Evolutionary conservation across 2,329 filamentous ascomycete species (phyloP), one percentile per base, ranked within the genome.

Genomic region (Metarhizium guizhouense): DNA sequence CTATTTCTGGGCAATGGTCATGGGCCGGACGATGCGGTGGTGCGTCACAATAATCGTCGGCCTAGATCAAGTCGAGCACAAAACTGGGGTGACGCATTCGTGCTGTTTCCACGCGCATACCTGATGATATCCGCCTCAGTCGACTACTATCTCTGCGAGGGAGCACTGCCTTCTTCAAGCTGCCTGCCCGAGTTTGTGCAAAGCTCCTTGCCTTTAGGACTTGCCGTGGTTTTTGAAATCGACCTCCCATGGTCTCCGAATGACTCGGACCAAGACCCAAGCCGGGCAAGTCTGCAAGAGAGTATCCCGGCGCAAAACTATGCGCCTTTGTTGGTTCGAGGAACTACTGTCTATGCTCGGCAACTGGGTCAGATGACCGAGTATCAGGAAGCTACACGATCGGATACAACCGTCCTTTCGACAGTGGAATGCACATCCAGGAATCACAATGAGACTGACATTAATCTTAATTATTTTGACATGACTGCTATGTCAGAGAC

Each of bases 81-180:
- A 45, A 52, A 25, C 20, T 52, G 51, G 51, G 20, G 32, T 16
- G 51, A 52, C 18, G 51, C 36, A 5, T 52, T 52, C 20, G 42
- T 52, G 29, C 34, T n/a, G 6, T 52, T 40, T 43, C 51, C 51
- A 16, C 51, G 40, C 18, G 51, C 51, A 16, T 52, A 52, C 25
- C 51, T 52, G 16, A 43, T 52, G 16, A 52, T 52, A 52, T 42
- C 51, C 8, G 25, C 36, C 13, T 52, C 51, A 14, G 51, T 52
- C 4, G 51, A 52, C 40, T 52, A 52, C 11, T 52, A 43, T 45
- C 51, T 52, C n/a, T 43, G n/a, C 8, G 18, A 14, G 3, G 51
- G 51, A 25, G 43, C 16, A n/a, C 36, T 52, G 36, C 51, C 51
- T 14, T 40, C 51, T n/a, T 16, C 51, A 25, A 36, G 20, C 13